Percentiles rank a stretch among this genome's conserved stretches.
Evolutionary conservation across 495 filamentous ascomycete species (phyloP).

Genomic region (Gamarada debralockiae): DNA sequence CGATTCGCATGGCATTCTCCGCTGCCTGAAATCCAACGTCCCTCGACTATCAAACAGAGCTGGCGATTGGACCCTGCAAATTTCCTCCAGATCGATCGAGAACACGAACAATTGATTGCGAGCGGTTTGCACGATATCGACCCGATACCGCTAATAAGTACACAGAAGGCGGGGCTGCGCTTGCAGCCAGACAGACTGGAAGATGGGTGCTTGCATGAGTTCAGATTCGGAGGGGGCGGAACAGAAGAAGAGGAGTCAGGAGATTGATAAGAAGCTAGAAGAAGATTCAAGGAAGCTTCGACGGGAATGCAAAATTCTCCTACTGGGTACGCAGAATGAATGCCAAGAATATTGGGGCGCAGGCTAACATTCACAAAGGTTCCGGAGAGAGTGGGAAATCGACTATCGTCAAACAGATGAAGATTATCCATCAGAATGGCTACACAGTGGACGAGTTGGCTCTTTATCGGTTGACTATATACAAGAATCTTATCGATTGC

Average conservation of each 20-base stretch:
- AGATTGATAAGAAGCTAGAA: slow-evolving; percentile 87
- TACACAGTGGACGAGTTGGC: slow-evolving; percentile 89
- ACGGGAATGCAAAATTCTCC: slow-evolving; percentile 96
- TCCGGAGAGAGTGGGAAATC: slow-evolving; percentile 99
- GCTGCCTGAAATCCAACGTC: too few species aligned
- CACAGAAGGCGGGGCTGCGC: slow-evolving; percentile 19
- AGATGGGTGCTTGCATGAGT: slow-evolving; percentile 91
- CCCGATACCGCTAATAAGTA: background rate
- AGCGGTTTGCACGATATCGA: background rate
- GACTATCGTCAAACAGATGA: slow-evolving; percentile 99
- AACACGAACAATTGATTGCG: background rate
- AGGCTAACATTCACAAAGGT: slow-evolving; percentile 47
- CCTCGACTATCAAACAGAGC: too few species aligned
- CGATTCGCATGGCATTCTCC: too few species aligned
- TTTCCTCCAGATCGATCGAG: background rate
- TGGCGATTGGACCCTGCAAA: too few species aligned
- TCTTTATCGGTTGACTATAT: slow-evolving; percentile 91
- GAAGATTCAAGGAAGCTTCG: slow-evolving; percentile 88
- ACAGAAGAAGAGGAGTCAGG: slow-evolving; percentile 89
- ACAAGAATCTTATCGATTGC: slow-evolving; percentile 97
- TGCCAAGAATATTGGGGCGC: background rate
- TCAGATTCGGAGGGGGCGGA: slow-evolving; percentile 76
- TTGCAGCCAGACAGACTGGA: slow-evolving; percentile 19
- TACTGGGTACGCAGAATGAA: slow-evolving; percentile 62
- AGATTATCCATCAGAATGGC: slow-evolving; percentile 98